A percentile compares a stretch with the other conserved stretches of the same genome.
phyloP scores from a whole-genome alignment of 2,329 filamentous ascomycete genomes.

The Arthrobotrys megalospora region DNA sequence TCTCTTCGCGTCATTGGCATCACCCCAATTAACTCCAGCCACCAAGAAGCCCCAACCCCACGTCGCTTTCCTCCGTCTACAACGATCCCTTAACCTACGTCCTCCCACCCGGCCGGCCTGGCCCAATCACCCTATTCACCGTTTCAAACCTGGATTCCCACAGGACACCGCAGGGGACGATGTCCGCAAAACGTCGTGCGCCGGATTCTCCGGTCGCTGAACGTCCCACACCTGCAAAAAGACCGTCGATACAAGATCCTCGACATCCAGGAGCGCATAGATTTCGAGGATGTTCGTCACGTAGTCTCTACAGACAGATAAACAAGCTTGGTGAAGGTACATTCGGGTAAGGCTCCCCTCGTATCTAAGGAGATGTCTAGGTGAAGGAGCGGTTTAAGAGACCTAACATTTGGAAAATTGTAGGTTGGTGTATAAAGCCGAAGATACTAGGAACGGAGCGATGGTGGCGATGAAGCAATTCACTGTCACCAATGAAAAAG shows the following conservation, averaged over 20 bases:
- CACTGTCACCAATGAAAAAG: conserved; percentile 99
- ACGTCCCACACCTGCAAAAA: conserved; percentile 64
- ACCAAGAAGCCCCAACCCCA: conserved; percentile 24
- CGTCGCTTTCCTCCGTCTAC: conserved; percentile 8
- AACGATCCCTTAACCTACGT: background rate
- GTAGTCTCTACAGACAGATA: conserved; percentile 83
- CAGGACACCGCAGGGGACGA: conserved; percentile 56
- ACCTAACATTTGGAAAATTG: conserved; percentile 17
- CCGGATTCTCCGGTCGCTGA: conserved; percentile 63
- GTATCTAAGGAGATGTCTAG: conserved; percentile 5
- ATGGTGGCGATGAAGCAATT: conserved; percentile 97
- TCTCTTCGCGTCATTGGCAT: conserved; percentile 41
- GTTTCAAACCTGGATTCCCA: conserved; percentile 51
- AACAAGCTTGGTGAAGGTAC: conserved; percentile 94
- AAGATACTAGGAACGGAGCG: conserved; percentile 72
- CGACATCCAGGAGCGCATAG: conserved; percentile 70
- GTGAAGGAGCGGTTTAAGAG: conserved; percentile 2
- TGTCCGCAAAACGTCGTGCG: conserved; percentile 60
- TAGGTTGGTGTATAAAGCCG: conserved; percentile 55
- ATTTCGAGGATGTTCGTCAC: conserved; percentile 88
- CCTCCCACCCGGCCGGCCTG: background rate
- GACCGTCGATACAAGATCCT: conserved; percentile 69
- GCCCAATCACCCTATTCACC: conserved; percentile 3
- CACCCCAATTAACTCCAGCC: conserved; percentile 26
- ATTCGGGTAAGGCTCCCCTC: conserved; percentile 78